Percentiles rank a stretch among this genome's conserved stretches.
These are phyloP conservation scores for Penicillium sp. DNA, from an alignment of 2,329 filamentous ascomycete genomes.

Conservation along the genomic window DNA sequence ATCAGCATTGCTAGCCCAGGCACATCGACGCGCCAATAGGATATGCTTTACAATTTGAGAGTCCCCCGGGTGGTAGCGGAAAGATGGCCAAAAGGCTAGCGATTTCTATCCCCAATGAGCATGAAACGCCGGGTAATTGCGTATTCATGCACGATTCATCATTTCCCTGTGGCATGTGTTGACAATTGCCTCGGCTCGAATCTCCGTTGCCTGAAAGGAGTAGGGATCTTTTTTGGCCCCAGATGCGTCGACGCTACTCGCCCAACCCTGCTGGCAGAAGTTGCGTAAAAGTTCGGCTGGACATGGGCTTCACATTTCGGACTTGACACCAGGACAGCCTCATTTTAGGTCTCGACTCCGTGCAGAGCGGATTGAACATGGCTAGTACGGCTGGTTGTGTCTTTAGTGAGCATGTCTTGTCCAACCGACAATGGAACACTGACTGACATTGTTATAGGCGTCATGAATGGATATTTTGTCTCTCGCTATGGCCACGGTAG, in stretches of 20 bases:
- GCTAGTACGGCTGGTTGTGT: slow-evolving; percentile 23
- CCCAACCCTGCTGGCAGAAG: slow-evolving; percentile 45
- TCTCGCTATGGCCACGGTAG: slow-evolving; percentile 44
- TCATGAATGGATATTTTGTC: slow-evolving; percentile 30
- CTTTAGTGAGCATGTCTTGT: slow-evolving; percentile 16
- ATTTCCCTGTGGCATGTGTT: too few relatives aligned
- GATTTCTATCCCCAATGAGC: too few relatives aligned
- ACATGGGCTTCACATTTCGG: too few relatives aligned
- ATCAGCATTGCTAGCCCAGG: too few relatives aligned
- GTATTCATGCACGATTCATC: too few relatives aligned
- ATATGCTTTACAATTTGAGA: too few relatives aligned
- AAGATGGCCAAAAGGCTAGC: too few relatives aligned
- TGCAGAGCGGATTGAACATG: slow-evolving; percentile 60
- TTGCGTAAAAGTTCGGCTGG: slow-evolving; percentile 30
- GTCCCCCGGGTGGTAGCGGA: too few relatives aligned
- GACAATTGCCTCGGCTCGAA: neutral
- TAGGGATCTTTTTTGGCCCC: slow-evolving; percentile 7
- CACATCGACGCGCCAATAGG: too few relatives aligned
- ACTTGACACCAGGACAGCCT: too few relatives aligned
- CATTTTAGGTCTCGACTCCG: slow-evolving; percentile 54
- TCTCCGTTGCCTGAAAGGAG: slow-evolving; percentile 16
- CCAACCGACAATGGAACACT: neutral
- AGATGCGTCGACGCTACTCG: slow-evolving; percentile 20
- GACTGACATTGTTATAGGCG: slow-evolving; percentile 21
- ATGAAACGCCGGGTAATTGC: neutral